Percentiles rank a stretch among this genome's conserved stretches.
Conservation (phyloP, 1,139 yeast species). For the Candida sanyaensis region DNA sequence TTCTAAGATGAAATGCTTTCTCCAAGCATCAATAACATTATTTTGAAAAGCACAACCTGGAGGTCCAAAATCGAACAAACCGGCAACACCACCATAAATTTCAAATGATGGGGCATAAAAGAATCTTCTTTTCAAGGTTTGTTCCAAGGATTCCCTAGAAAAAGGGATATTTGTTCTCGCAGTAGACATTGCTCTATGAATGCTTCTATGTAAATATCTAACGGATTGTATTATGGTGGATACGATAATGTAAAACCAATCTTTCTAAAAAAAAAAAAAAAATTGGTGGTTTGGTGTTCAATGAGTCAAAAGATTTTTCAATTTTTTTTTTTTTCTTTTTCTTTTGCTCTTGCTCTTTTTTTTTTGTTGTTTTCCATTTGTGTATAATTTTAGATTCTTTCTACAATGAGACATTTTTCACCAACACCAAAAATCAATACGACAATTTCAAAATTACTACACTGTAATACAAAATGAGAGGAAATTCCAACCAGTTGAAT, state of each 20-base stretch:
- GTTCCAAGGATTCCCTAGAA: slow-evolving; percentile 85
- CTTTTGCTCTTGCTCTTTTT: not conserved
- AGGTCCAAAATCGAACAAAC: slow-evolving; percentile 98
- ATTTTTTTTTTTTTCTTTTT: not conserved
- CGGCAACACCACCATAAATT: slow-evolving; percentile 97
- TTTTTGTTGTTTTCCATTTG: not conserved
- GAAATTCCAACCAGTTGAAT: no score
- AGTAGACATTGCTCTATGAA: slow-evolving; percentile 27
- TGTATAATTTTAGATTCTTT: no score
- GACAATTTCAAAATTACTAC: no score
- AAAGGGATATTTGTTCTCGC: slow-evolving; percentile 44
- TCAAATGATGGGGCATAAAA: slow-evolving; percentile 98
- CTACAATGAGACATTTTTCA: no score
- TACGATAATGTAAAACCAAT: not conserved
- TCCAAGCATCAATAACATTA: slow-evolving; percentile 91
- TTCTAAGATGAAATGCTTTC: slow-evolving; percentile 95
- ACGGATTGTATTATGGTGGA: slow-evolving; percentile 5
- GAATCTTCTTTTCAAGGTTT: slow-evolving; percentile 90
- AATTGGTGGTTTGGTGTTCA: not conserved
- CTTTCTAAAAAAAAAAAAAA: no score
- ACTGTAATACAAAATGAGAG: no score
- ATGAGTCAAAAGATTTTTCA: slow-evolving; percentile 1
- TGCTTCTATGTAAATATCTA: slow-evolving; percentile 9
- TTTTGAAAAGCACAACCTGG: slow-evolving; percentile 99
- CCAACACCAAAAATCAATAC: no score